Evolutionary conservation across 192 early-diverging fungal genomes (phyloP), one percentile per base, ranked within the genome.

Genomic region (Podila epicladia): DNA sequence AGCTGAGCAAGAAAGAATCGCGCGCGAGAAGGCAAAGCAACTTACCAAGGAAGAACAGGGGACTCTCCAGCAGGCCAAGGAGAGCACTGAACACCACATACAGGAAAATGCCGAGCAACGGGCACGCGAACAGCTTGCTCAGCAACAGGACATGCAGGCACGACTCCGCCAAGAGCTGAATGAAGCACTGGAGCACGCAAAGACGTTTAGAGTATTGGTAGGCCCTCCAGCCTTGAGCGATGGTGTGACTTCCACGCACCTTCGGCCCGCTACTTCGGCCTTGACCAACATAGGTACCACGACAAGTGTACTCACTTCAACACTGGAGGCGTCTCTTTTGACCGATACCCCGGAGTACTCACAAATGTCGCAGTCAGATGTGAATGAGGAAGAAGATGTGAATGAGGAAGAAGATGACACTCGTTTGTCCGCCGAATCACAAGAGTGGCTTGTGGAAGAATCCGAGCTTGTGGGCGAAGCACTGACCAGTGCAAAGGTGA

Each of bases 1-100:
- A 7, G 63, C 55, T 9, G 50, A 71, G 13, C 38, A 9, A 2
- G 58, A 60, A 31, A 60, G 6, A 33, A 13, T 24, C 22, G 58
- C 58, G n/a, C 58, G 15, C 45, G 33, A 62, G 59, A 58, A 59
- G 33, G 58, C 55, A 19, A 58, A 60, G n/a, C 26, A 29, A 35
- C 19, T n/a, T n/a, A 49, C 59, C 57, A 13, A 22, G 32, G 59
- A 55, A n/a, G 22, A 33, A 19, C 49, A 22, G 3, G 50, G 55
- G 41, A 45, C 17, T 17, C 12, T 11, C n/a, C 19, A 35, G 17
- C 31, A 31, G 29, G 41, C 17, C 2, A 15, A 20, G 48, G 64
- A 38, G 13, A 51, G 33, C 28, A 19, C 8, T 32, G 31, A 22
- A 12, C 64, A 49, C 9, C 12, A 32, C 28, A 49, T 28, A n/a